Evolutionary conservation across 2,329 filamentous ascomycete species (phyloP).

Genomic region (Fusarium decemcellulare): DNA sequence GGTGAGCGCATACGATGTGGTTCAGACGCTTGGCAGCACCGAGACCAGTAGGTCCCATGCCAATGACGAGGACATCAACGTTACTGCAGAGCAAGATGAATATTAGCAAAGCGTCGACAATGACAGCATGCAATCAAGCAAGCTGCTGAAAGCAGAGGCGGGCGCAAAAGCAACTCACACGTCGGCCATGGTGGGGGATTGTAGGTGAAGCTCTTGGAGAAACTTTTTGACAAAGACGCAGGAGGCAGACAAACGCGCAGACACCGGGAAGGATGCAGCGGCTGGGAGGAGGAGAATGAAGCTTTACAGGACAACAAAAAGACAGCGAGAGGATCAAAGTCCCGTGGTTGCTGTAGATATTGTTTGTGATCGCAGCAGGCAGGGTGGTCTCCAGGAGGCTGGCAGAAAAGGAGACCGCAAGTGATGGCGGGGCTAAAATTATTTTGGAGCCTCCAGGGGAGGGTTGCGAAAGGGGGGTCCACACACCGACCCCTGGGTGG

Average conservation of each 20-base stretch:
- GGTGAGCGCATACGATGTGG: slow-evolving; percentile 81
- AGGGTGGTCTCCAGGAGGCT: slow-evolving; percentile 43
- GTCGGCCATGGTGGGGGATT: slow-evolving; percentile 57
- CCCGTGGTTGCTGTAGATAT: slow-evolving; percentile 49
- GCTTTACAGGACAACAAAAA: slow-evolving; percentile 44
- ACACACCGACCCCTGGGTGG: slow-evolving; percentile 22
- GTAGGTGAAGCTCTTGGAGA: slow-evolving; percentile 31
- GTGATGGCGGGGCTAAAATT: slow-evolving; percentile 60
- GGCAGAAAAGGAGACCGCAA: slow-evolving; percentile 52
- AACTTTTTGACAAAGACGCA: slow-evolving; percentile 18
- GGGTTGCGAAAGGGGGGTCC: slow-evolving; percentile 16
- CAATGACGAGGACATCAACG: slow-evolving; percentile 98
- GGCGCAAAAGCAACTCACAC: slow-evolving; percentile 51
- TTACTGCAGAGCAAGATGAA: slow-evolving; percentile 67
- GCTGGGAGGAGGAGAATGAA: slow-evolving; percentile 35
- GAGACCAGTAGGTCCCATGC: slow-evolving; percentile 96
- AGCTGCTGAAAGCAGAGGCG: slow-evolving; percentile 19
- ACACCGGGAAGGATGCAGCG: slow-evolving; percentile 38
- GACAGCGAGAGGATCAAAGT: slow-evolving; percentile 44
- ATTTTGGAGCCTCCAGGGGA: slow-evolving; percentile 51
- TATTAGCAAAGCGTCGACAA: slow-evolving; percentile 35
- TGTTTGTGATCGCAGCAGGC: slow-evolving; percentile 37
- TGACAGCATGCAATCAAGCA: slow-evolving; percentile 12
- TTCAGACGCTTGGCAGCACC: slow-evolving; percentile 98
- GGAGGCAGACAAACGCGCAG: slow-evolving; percentile 35